Evolutionary conservation across 257 asterid genomes (phyloP).

Genomic region (Gynochthodes officinalis): DNA sequence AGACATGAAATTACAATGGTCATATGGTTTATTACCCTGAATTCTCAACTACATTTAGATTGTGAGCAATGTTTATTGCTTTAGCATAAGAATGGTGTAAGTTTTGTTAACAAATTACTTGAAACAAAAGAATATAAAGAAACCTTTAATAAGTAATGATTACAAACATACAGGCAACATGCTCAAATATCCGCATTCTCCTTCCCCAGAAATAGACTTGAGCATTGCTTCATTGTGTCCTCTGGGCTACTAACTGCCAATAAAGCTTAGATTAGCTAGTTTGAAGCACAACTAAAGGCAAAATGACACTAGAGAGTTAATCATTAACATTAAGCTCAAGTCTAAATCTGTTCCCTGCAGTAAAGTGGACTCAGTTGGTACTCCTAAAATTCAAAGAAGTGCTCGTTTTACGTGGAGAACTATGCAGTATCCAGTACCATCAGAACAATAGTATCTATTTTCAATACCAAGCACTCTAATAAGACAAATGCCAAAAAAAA

Average conservation of each 20-base stretch:
- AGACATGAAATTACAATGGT: neutral
- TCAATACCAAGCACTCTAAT: neutral
- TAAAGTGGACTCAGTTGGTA: neutral
- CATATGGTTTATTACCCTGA: neutral
- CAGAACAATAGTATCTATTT: neutral
- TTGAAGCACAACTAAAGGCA: neutral
- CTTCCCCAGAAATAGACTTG: conserved; percentile 56
- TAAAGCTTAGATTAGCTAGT: neutral
- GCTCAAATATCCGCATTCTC: conserved; percentile 28
- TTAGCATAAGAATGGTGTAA: neutral
- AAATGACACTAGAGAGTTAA: neutral
- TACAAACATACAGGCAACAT: too few relatives aligned
- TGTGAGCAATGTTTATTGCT: too few relatives aligned
- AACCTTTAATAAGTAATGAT: too few relatives aligned
- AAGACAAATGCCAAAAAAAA: too few relatives aligned
- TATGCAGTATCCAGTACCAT: neutral
- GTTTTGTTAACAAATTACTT: neutral
- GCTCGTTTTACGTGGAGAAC: neutral
- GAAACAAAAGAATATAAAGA: neutral
- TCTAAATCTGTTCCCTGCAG: neutral
- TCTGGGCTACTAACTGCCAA: conserved; percentile 76
- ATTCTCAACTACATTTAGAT: neutral
- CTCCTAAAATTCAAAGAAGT: neutral
- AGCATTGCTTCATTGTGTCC: conserved; percentile 65
- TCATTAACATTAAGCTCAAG: conserved; percentile 1